Conservation (phyloP, 2,329 filamentous ascomycete species). For the Gyromitra esculenta region DNA sequence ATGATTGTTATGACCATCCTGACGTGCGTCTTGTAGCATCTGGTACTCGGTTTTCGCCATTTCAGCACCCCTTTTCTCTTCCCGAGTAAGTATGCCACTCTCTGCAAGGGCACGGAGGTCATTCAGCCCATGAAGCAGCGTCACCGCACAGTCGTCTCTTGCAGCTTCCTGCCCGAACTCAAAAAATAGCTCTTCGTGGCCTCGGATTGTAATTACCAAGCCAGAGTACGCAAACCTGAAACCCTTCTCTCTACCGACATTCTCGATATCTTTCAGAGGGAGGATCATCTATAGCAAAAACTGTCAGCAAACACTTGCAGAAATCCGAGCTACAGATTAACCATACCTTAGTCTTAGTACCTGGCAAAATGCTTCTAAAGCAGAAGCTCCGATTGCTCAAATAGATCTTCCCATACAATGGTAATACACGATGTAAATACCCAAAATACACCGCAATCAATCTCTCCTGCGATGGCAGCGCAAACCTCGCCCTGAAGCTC, state of each 20-base stretch:
- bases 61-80: constrained; percentile 76
- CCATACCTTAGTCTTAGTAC: constrained; percentile 80
- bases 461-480: constrained; percentile 82
- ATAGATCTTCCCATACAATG: constrained; percentile 96
- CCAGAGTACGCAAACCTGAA: constrained; percentile 92
- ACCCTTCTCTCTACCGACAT: constrained; percentile 91
- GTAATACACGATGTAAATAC: constrained; percentile 87
- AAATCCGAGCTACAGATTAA: background rate
- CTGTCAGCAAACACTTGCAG: constrained; percentile 30
- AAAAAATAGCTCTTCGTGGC: constrained; percentile 95
- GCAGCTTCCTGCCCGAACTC: constrained; percentile 82
- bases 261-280: constrained; percentile 89
- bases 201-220: constrained; percentile 89
- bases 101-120: constrained; percentile 75
- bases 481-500: constrained; percentile 89
- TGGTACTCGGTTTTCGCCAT: constrained; percentile 82
- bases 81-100: constrained; percentile 72
- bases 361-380: constrained; percentile 88
- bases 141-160: constrained; percentile 88
- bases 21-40: constrained; percentile 78
- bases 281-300: constrained; percentile 71
- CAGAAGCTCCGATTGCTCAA: constrained; percentile 88
- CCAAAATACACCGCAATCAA: constrained; percentile 91
- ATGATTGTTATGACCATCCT: constrained; percentile 62
- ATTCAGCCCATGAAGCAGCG: constrained; percentile 79